Percentiles rank a stretch among this genome's conserved stretches.
Evolutionary conservation across 169 alveolate species (phyloP).

Genomic region (Ophryocystis elektroscirrha): DNA sequence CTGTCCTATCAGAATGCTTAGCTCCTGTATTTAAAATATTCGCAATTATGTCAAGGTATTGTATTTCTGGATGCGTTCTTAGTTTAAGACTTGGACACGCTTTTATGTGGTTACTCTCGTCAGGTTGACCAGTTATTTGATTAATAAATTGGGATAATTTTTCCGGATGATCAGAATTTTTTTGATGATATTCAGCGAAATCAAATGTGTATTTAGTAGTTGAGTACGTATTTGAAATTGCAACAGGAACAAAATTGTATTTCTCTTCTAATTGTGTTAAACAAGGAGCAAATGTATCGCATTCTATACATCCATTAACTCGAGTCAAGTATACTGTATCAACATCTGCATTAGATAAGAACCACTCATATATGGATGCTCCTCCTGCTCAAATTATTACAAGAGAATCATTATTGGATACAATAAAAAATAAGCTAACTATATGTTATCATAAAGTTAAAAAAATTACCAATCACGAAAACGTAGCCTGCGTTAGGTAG

Average conservation of each 20-base stretch:
- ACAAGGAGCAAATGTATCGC: no score
- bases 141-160: neutral
- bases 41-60: slow-evolving; percentile 62
- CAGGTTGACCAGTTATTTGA: neutral
- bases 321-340: no score
- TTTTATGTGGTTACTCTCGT: neutral
- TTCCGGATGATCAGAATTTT: neutral
- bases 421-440: no score
- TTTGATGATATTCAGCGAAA: neutral
- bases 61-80: slow-evolving; percentile 63
- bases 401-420: no score
- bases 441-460: no score
- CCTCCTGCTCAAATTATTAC: no score
- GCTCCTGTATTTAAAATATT: slow-evolving; percentile 63
- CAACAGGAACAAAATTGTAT: neutral
- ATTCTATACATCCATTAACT: no score
- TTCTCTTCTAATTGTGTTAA: no score
- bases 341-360: no score
- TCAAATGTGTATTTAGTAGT: neutral
- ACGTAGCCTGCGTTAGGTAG: no score
- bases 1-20: slow-evolving; percentile 65
- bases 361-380: no score
- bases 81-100: neutral
- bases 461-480: no score
- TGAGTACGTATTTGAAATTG: neutral